Base-by-base conservation (phyloP, 2,329 filamentous ascomycete genomes). In the Pyrenochaeta sp. region DNA sequence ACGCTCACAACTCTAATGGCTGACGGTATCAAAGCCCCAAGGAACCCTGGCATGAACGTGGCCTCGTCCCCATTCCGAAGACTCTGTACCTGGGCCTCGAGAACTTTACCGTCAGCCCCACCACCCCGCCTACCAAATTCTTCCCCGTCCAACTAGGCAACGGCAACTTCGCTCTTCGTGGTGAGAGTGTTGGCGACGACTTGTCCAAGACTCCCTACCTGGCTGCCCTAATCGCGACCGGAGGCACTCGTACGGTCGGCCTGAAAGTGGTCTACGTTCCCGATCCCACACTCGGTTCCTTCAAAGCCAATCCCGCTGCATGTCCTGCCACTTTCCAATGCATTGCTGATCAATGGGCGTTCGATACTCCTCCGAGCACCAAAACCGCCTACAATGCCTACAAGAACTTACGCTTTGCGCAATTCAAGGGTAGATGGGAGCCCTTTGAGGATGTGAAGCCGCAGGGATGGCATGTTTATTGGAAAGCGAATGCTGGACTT, bases 91-190 rank as follows among this genome's bases (percentile, higher is more conserved):
- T 61, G 5, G 61, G 60, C 9, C 45, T 65, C 20, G 58, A 65
- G 30, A 62, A 65, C 44, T 61, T 58, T 36, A 65, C 60, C 7
- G 32, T 61, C 4, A 44, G 53, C 17, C 57, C 60, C 3, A 23
- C 37, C 9, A 57, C 58, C n/a, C 41, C 46, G 6, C 46, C 46
- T 10, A 13, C 57, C 21, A 36, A 37, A 7, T 50, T 61, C 35
- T 13, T 34, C 3, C 57, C 53, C n/a, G 32, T 60, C 15, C 38
- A 35, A 4, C 29, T 60, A 10, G 35, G 30, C 6, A 44, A 39
- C 18, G 38, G 43, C 23, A 37, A 35, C 13, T 60, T 42, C 17
- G 58, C 56, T 14, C 46, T 64, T 3, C 48, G 42, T 15, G 42
- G 51, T 19, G 41, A 45, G 3, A 21, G 32, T 22, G 9, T 22